Conservation (phyloP, 441 rosid species). For the Metrosideros polymorpha region DNA sequence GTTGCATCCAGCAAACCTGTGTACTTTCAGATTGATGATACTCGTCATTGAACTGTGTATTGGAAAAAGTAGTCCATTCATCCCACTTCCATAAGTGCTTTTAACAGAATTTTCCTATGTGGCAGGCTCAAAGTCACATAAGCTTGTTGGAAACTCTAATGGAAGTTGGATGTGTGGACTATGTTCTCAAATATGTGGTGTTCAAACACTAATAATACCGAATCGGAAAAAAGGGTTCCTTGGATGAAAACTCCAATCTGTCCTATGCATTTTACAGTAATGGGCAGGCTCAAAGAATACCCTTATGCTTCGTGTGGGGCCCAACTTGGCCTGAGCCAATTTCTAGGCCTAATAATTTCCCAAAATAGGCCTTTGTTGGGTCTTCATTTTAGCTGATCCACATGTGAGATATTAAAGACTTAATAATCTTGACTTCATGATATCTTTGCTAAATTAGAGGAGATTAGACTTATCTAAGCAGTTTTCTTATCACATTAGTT, state of each 20-base stretch:
- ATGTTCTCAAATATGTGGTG: background rate
- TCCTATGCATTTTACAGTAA: background rate
- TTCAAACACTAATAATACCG: background rate
- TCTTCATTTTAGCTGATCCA: background rate
- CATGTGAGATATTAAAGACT: background rate
- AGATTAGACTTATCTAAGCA: background rate
- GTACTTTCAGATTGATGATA: background rate
- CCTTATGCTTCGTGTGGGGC: background rate
- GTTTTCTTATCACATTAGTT: background rate
- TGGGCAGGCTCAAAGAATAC: background rate
- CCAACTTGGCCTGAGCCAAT: background rate
- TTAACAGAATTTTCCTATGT: background rate
- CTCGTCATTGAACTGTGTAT: background rate
- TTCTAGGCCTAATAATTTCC: background rate
- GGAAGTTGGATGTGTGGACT: background rate
- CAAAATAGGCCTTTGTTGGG: background rate
- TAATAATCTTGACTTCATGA: background rate
- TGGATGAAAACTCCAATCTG: background rate
- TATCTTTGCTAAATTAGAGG: background rate
- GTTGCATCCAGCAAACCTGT: background rate
- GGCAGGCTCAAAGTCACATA: background rate
- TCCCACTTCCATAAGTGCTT: background rate
- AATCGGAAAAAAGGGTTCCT: background rate
- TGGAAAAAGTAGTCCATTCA: background rate
- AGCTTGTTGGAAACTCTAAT: background rate